A percentile compares a stretch with the other conserved stretches of the same genome.
Conservation (phyloP, 2,329 filamentous ascomycete genomes). For the Phialemonium atrogriseum region DNA sequence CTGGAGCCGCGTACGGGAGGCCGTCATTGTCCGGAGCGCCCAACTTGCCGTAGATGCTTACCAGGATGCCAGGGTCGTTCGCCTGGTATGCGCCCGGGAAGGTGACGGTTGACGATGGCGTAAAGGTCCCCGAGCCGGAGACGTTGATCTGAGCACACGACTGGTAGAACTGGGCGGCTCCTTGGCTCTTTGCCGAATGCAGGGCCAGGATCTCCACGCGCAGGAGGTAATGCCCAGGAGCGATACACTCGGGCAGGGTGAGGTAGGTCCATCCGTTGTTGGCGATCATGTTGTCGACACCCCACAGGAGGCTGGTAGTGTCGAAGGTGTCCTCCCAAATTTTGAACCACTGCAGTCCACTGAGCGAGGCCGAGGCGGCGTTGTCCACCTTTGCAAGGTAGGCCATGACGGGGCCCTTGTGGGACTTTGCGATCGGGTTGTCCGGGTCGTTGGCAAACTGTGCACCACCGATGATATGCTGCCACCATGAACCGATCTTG, state of each 20-base stretch:
- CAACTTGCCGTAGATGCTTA: constrained; percentile 36
- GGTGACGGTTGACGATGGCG: constrained; percentile 27
- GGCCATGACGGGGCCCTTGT: constrained; percentile 45
- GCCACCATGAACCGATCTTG: constrained; percentile 41
- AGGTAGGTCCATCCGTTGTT: constrained; percentile 39
- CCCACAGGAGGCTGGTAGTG: constrained; percentile 34
- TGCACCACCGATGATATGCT: constrained; percentile 44
- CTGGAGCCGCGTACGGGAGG: constrained; percentile 29
- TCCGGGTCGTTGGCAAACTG: constrained; percentile 40
- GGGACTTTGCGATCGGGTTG: constrained; percentile 45
- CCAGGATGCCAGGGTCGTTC: constrained; percentile 33
- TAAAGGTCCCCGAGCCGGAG: constrained; percentile 27
- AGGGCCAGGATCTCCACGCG: constrained; percentile 45
- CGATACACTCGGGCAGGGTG: constrained; percentile 40
- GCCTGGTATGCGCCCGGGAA: constrained; percentile 37
- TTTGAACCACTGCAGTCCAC: constrained; percentile 44
- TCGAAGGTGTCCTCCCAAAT: constrained; percentile 42
- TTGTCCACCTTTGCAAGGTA: constrained; percentile 46
- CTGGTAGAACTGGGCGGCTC: constrained; percentile 34
- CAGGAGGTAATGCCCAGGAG: constrained; percentile 46
- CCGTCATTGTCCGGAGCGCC: constrained; percentile 33
- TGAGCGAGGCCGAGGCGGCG: constrained; percentile 32
- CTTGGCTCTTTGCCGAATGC: constrained; percentile 33
- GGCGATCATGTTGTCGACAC: constrained; percentile 34
- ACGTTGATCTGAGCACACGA: constrained; percentile 33